These are phyloP conservation scores for Monilinia aucupariae DNA, from an alignment of 2,329 filamentous ascomycete species.

Conservation along the genomic window DNA sequence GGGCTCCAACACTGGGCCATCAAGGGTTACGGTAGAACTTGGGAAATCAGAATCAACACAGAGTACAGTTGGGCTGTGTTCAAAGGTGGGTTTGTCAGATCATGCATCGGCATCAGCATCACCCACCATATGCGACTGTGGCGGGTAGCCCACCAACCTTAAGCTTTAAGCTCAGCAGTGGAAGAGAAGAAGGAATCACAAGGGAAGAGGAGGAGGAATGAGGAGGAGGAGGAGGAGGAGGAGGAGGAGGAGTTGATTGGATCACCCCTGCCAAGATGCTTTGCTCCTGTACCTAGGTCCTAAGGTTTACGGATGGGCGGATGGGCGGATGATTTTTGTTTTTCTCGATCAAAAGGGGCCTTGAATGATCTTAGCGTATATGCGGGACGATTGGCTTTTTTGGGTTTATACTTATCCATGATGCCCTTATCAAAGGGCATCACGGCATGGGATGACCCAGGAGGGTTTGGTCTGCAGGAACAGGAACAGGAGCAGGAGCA, in stretches of 20 bases:
- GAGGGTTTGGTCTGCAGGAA: neutral
- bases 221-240: too few species aligned
- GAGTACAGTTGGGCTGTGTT: neutral
- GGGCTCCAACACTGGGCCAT: neutral
- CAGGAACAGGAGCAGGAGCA: neutral
- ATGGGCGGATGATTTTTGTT: neutral
- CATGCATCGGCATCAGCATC: too few species aligned
- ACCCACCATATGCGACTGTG: neutral
- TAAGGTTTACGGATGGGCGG: neutral
- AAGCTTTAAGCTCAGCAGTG: neutral
- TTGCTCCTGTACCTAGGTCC: too few species aligned
- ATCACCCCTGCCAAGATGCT: constrained; percentile 11
- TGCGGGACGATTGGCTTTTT: constrained; percentile 11
- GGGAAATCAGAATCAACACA: neutral
- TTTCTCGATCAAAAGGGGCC: neutral
- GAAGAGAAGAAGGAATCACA: neutral
- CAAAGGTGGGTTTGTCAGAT: neutral
- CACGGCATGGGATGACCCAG: neutral
- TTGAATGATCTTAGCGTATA: constrained; percentile 5
- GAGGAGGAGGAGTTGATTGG: constrained; percentile 16
- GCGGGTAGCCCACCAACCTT: too few species aligned
- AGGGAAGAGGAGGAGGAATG: too few species aligned
- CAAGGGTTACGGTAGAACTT: too few species aligned
- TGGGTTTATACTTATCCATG: too few species aligned
- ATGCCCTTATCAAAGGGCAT: neutral